These are phyloP conservation scores for Penicillium verhagenii DNA, from an alignment of 495 filamentous ascomycete species.

Conservation along the genomic window DNA sequence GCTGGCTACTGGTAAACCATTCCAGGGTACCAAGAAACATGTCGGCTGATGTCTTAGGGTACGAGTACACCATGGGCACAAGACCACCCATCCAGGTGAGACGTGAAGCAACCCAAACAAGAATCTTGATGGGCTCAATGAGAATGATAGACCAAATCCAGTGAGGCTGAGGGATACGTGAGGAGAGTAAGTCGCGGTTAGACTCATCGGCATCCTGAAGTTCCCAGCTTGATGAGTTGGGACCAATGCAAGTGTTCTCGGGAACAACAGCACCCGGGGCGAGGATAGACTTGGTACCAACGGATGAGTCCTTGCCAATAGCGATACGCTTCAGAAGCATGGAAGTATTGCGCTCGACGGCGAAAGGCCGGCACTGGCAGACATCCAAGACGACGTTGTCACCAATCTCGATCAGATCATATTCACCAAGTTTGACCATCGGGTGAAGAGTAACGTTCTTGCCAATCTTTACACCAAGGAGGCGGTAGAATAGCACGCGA, in stretches of 20 bases:
- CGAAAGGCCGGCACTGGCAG: slow-evolving; percentile 42
- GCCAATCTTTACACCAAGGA: slow-evolving; percentile 43
- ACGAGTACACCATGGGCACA: slow-evolving; percentile 30
- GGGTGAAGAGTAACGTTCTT: slow-evolving; percentile 33
- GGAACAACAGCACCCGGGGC: slow-evolving; percentile 42
- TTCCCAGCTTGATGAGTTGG: slow-evolving; percentile 49
- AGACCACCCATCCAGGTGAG: slow-evolving; percentile 42
- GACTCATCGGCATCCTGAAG: slow-evolving; percentile 35
- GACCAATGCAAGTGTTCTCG: slow-evolving; percentile 40
- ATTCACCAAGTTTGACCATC: slow-evolving; percentile 39
- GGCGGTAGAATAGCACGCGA: slow-evolving; percentile 37
- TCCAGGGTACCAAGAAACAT: slow-evolving; percentile 28
- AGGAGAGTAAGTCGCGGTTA: slow-evolving; percentile 32
- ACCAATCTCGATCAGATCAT: slow-evolving; percentile 44
- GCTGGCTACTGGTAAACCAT: slow-evolving; percentile 37
- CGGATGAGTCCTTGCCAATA: slow-evolving; percentile 32
- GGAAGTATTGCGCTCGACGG: slow-evolving; percentile 43
- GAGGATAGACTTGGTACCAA: slow-evolving; percentile 39
- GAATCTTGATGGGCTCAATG: slow-evolving; percentile 27
- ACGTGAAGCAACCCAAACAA: slow-evolving; percentile 26
- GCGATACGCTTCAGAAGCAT: slow-evolving; percentile 46
- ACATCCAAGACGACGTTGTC: slow-evolving; percentile 37
- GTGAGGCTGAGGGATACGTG: slow-evolving; percentile 32
- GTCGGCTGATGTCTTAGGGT: slow-evolving; percentile 16
- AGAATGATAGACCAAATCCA: slow-evolving; percentile 28